phyloP scores from a whole-genome alignment of 495 filamentous ascomycete genomes.

The Aspergillus wentii region DNA sequence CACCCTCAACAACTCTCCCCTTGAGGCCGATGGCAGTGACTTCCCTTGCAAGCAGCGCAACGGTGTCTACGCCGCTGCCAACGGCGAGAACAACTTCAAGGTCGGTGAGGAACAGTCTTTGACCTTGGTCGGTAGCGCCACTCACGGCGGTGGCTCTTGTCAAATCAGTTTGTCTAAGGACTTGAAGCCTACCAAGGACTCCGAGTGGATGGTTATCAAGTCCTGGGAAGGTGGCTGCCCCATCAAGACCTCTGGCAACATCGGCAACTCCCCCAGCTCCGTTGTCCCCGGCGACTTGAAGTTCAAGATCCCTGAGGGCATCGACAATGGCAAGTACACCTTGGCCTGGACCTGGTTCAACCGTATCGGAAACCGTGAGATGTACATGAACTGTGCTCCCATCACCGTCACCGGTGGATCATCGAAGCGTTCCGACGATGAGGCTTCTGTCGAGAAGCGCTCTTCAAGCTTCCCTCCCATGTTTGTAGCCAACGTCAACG shows the following conservation, averaged over 20 bases:
- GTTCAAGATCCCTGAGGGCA: conserved; percentile 41
- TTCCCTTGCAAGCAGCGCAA: conserved; percentile 72
- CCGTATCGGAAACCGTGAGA: conserved; percentile 78
- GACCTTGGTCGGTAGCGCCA: conserved; percentile 46
- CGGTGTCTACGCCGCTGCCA: conserved; percentile 16
- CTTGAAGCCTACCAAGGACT: conserved; percentile 45
- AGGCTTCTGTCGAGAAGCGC: conserved; percentile 27
- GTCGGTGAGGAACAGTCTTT: conserved; percentile 24
- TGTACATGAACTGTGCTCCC: conserved; percentile 92
- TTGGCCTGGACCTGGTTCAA: conserved; percentile 94
- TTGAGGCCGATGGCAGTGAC: conserved; percentile 53
- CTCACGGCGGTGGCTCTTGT: conserved; percentile 86
- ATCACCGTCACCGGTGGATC: conserved; percentile 55
- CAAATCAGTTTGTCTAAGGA: conserved; percentile 82
- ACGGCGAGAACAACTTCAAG: conserved; percentile 23
- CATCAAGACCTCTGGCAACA: conserved; percentile 42
- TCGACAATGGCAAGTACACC: conserved; percentile 50
- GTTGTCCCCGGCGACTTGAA: conserved; percentile 22
- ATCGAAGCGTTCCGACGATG: conserved; percentile 31
- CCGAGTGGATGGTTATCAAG: conserved; percentile 73
- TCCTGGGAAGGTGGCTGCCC: conserved; percentile 79
- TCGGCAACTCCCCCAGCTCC: conserved; percentile 9
- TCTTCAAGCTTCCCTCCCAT: conserved; percentile 61
- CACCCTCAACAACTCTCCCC: conserved; percentile 55
- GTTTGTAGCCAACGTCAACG: conserved; percentile 74